Evolutionary conservation across 768 basidiomycete species (phyloP), one percentile per base, ranked within the genome.

Genomic region (Boletus fagicola): DNA sequence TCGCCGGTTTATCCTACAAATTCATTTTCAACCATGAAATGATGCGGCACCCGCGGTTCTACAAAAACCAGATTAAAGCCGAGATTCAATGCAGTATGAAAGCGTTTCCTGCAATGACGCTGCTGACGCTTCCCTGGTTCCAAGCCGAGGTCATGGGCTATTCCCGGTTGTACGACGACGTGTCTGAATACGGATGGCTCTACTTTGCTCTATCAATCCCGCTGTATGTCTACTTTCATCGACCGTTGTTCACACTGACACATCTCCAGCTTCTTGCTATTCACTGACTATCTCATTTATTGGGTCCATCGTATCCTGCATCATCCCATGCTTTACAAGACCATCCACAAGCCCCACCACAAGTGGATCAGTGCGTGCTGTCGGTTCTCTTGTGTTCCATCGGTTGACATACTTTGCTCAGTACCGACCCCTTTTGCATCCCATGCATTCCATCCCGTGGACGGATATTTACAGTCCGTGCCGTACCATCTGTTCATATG

Each of bases 371-470:
- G 94, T 96, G 72, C 54, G 94, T 53, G 13, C 0, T 4, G 2
- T 26, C 26, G 11, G 15, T 18, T 43, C 22, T 48, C 26, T 45
- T n/a, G 9, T 18, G 38, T 59, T 53, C 7, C 40, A 16, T 13
- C 20, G 30, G n/a, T 10, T 63, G 20, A 69, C 63, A 15, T 33
- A 9, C 51, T 16, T 46, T 49, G 20, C 1, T 67, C 55, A 97
- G 94, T 99, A 58, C 95, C 97, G 5, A 97, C 97, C 0, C 97
- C 97, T 0, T 99, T 92, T 66, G 92, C 97, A 33, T 96, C 96
- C 24, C 90, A 98, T 69, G 97, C 97, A 0, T 99, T 99, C 85
- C 94, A 99, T 73, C 92, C 92, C 0, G 75, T 98, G 22, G 97
- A 99, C 72, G 97, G 97, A 2, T 98, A 91, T 70, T 69, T 87